These are phyloP conservation scores for Fraxinus baroniana DNA, from an alignment of 305 asterid species.

Conservation along the genomic window DNA sequence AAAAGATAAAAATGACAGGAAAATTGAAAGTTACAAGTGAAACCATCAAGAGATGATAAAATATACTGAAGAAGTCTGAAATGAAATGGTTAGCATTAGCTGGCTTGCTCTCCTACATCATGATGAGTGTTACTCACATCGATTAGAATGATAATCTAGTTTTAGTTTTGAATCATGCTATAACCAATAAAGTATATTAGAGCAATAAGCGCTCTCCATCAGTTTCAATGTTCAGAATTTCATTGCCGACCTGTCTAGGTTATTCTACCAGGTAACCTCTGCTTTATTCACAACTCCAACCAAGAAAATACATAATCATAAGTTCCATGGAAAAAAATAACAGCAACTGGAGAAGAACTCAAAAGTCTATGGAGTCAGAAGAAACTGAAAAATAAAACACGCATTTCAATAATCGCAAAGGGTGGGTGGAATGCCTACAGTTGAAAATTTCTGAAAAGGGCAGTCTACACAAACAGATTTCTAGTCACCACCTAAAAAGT, in stretches of 20 bases:
- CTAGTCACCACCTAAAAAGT: too few species aligned
- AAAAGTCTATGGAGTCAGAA: not conserved
- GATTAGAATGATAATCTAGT: not conserved
- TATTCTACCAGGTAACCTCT: not conserved
- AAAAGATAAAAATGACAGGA: slow-evolving; percentile 11
- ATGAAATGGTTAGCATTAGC: not conserved
- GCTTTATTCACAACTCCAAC: not conserved
- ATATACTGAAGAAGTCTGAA: too few species aligned
- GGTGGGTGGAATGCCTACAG: too few species aligned
- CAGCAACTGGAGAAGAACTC: not conserved
- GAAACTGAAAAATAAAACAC: not conserved
- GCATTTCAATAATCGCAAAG: too few species aligned
- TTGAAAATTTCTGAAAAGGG: too few species aligned
- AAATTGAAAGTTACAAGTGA: not conserved
- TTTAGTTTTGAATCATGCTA: not conserved
- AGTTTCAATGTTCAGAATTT: not conserved
- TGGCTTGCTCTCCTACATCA: not conserved
- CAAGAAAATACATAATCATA: not conserved
- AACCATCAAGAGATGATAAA: too few species aligned
- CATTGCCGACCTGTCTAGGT: not conserved
- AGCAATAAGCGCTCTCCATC: not conserved
- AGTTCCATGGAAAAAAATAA: not conserved
- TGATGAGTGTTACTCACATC: not conserved
- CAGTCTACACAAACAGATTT: too few species aligned
- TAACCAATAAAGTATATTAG: not conserved